Base-by-base conservation (phyloP, 148 eudicot genomes). In the Simmondsia chinensis region DNA sequence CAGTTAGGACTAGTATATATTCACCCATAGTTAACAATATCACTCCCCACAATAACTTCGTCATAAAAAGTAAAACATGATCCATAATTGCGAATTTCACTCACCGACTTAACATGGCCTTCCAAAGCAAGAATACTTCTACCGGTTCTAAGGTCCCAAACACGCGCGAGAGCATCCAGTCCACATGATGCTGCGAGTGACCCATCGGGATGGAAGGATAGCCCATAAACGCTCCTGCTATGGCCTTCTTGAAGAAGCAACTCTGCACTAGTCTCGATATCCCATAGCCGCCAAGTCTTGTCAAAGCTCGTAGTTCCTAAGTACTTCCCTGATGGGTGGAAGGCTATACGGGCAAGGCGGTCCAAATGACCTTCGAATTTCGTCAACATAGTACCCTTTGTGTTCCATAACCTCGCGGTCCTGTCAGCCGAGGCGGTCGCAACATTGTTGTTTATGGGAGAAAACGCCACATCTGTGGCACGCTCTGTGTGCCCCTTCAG, bases 241-340 rank as follows among this genome's bases (percentile, higher is more conserved):
- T 91, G 99, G 39, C 99, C 99, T 73, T 91, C 99, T 62, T 85
- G 99, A 46, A 85, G 85, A 48, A 91, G 86, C 73, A 85, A 71
- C 73, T 91, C 99, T 26, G 70, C 61, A 14, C 94, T 89, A 39
- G 70, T 74, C 57, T 74, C 89, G 26, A 82, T 56, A 71, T 91
- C 89, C 99, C 99, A 85, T 52, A 85, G 51, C 48, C 99, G 83
- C 95, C 99, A 85, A 20, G 95, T 91, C 63, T 85, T 82, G 70
- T 91, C 97, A 68, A 72, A 91, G 75, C 97, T 79, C 39, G 97
- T 58, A 9, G 97, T 91, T 26, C 94, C 97, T 75, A 91, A 61
- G 67, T 82, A 82, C 51, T 82, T 91, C 16, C 95, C 95, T 3
- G 88, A 72, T 29, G 97, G 97, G 61, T 91, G 97, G 48, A 85